Conservation (phyloP, 306 rosid species). For the Parietaria judaica region DNA sequence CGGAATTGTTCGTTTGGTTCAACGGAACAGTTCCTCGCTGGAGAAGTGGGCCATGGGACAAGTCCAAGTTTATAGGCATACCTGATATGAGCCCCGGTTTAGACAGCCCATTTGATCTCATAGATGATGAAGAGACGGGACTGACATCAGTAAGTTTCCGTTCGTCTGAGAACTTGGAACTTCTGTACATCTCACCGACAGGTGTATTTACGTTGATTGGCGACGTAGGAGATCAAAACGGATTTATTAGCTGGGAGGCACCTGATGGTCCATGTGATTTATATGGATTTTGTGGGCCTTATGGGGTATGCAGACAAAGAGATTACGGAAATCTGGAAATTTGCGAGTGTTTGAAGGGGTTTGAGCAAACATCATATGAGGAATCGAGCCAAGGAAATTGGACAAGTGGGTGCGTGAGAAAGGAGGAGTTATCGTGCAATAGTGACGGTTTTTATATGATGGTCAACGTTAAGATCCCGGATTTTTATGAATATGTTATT, state of each 20-base stretch:
- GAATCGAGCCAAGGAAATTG: slow-evolving; percentile 14
- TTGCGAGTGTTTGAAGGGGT: slow-evolving; percentile 20
- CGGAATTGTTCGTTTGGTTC: slow-evolving; percentile 32
- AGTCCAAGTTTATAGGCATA: slow-evolving; percentile 32
- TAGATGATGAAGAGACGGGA: slow-evolving; percentile 19
- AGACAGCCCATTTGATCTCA: slow-evolving; percentile 17
- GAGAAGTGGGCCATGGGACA: slow-evolving; percentile 58
- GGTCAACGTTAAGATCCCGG: slow-evolving; percentile 4
- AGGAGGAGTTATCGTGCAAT: slow-evolving; percentile 10
- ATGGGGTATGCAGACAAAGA: slow-evolving; percentile 8
- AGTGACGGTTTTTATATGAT: slow-evolving; percentile 10
- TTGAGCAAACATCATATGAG: neutral
- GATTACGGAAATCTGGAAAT: neutral
- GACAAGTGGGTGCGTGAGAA: slow-evolving; percentile 21
- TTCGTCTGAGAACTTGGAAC: neutral
- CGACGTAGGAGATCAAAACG: neutral
- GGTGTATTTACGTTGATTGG: neutral
- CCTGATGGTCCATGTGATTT: neutral
- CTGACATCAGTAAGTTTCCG: slow-evolving; percentile 15
- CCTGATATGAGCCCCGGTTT: slow-evolving; percentile 23
- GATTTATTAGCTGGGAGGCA: slow-evolving; percentile 6
- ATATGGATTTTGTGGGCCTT: slow-evolving; percentile 15
- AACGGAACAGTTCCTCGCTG: slow-evolving; percentile 26
- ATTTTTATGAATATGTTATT: slow-evolving; percentile 10
- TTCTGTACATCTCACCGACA: slow-evolving; percentile 14